Evolutionary conservation across 495 filamentous ascomycete genomes (phyloP).

Genomic region (Talaromyces nanjingensis): DNA sequence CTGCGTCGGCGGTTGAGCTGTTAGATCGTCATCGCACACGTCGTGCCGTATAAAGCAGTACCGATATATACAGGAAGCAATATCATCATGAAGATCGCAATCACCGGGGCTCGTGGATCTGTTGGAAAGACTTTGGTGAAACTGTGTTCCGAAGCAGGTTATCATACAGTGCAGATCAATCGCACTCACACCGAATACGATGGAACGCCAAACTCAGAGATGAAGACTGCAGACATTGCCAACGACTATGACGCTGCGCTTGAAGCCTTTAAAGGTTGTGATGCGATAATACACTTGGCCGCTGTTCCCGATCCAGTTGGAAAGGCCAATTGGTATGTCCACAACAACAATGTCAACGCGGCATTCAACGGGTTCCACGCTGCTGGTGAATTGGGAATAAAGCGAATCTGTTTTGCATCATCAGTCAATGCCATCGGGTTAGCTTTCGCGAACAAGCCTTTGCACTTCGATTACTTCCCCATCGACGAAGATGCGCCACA

Average conservation of each 20-base stretch:
- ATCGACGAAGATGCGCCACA: conserved; percentile 15
- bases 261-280: conserved; percentile 16
- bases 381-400: conserved; percentile 14
- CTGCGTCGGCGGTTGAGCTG: background rate
- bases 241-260: conserved; percentile 14
- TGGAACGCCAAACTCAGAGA: conserved; percentile 7
- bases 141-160: conserved; percentile 10
- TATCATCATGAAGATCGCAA: conserved; percentile 16
- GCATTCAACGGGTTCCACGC: conserved; percentile 17
- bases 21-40: background rate
- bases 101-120: conserved; percentile 17
- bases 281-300: conserved; percentile 16
- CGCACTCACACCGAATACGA: conserved; percentile 10
- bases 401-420: conserved; percentile 14
- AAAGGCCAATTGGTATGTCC: conserved; percentile 13
- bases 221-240: conserved; percentile 13
- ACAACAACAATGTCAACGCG: conserved; percentile 18
- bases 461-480: conserved; percentile 18
- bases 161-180: conserved; percentile 16
- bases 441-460: conserved; percentile 13
- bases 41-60: background rate
- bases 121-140: conserved; percentile 13
- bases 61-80: background rate
- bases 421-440: conserved; percentile 17
- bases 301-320: conserved; percentile 16